Conservation (phyloP, 2,329 filamentous ascomycete species). For the Zymoseptoria brevis region DNA sequence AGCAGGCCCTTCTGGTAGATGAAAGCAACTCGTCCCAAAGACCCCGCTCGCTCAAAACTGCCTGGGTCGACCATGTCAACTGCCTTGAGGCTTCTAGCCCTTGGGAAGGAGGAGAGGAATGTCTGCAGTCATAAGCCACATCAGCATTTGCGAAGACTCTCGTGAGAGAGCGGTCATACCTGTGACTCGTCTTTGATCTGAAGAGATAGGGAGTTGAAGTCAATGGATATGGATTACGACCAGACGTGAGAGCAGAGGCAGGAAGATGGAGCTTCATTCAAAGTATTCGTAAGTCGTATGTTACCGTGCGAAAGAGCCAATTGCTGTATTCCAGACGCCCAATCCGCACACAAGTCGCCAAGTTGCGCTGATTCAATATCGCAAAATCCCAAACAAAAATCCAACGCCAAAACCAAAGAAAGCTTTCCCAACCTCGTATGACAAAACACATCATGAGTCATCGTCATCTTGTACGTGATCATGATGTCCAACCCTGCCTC, state of each 20-base stretch:
- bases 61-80: too few species aligned
- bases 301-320: not conserved
- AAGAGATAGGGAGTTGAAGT: not conserved
- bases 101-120: too few species aligned
- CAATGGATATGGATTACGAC: not conserved
- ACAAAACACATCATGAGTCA: too few species aligned
- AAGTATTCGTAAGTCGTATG: not conserved
- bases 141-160: not conserved
- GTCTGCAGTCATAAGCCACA: not conserved
- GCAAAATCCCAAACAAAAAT: not conserved
- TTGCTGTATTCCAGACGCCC: not conserved
- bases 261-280: not conserved
- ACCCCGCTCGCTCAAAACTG: too few species aligned
- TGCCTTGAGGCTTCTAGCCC: too few species aligned
- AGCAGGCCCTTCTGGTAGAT: too few species aligned
- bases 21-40: too few species aligned
- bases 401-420: too few species aligned
- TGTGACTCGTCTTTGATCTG: not conserved
- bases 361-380: not conserved
- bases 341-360: too few species aligned
- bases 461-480: too few species aligned
- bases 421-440: too few species aligned
- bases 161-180: not conserved
- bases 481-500: too few species aligned
- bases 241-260: not conserved